phyloP scores from a whole-genome alignment of 2,329 filamentous ascomycete genomes.

The Elsinoe australis region DNA sequence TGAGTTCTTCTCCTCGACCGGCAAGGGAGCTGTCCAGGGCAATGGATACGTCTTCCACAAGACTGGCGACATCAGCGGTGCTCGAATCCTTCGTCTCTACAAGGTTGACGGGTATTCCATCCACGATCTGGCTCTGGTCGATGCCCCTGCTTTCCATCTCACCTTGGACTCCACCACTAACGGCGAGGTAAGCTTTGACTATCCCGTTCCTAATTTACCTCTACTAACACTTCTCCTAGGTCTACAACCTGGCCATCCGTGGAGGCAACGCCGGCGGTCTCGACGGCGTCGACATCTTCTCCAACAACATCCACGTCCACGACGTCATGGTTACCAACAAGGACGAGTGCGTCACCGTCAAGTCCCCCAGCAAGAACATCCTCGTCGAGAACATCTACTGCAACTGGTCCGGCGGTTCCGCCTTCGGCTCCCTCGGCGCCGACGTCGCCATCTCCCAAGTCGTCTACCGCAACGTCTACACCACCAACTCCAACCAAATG shows the following conservation, averaged over 20 bases:
- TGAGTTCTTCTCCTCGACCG: conserved; percentile 47
- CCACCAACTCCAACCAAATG: conserved; percentile 54
- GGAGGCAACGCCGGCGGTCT: conserved; percentile 47
- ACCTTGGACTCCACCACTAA: conserved; percentile 44
- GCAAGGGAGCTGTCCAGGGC: conserved; percentile 47
- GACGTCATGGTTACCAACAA: conserved; percentile 56
- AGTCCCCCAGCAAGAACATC: conserved; percentile 46
- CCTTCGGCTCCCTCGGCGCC: conserved; percentile 48
- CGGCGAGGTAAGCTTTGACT: conserved; percentile 37
- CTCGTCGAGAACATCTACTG: conserved; percentile 55
- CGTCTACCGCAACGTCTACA: conserved; percentile 51
- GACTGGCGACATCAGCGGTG: conserved; percentile 33
- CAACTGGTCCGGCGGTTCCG: conserved; percentile 53
- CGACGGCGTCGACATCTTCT: conserved; percentile 51
- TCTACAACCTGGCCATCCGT: conserved; percentile 50
- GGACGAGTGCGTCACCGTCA: conserved; percentile 54
- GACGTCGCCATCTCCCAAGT: conserved; percentile 47
- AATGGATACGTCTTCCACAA: conserved; percentile 45
- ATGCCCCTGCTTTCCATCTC: conserved; percentile 46
- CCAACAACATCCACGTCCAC: conserved; percentile 51
- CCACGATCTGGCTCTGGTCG: conserved; percentile 44
- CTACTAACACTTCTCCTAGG: conserved; percentile 7
- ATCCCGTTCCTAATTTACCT: too few relatives aligned
- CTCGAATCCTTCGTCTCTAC: conserved; percentile 41
- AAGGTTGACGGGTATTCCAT: conserved; percentile 42